Percentiles rank a stretch among this genome's conserved stretches.
phyloP scores from a whole-genome alignment of 805 yeast genomes.

The Phaffomyces thermotolerans region DNA sequence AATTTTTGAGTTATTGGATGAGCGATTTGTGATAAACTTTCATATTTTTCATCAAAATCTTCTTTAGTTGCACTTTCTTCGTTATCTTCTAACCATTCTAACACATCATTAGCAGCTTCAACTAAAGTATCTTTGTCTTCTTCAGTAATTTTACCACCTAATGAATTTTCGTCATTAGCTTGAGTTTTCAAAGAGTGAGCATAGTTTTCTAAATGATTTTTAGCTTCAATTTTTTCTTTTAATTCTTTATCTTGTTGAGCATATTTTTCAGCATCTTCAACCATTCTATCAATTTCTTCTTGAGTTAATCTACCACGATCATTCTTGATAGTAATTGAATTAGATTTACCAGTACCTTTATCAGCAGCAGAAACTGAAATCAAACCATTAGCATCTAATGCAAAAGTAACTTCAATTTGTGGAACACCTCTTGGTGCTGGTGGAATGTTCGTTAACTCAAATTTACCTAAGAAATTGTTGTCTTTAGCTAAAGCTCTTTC shows the following conservation, averaged over 20 bases:
- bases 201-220: slow-evolving; percentile 83
- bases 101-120: slow-evolving; percentile 82
- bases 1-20: slow-evolving; percentile 90
- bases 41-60: slow-evolving; percentile 90
- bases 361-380: slow-evolving; percentile 82
- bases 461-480: slow-evolving; percentile 83
- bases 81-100: slow-evolving; percentile 85
- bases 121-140: slow-evolving; percentile 85
- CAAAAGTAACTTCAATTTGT: slow-evolving; percentile 85
- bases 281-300: slow-evolving; percentile 96
- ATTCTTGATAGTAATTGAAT: slow-evolving; percentile 85
- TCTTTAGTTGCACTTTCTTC: slow-evolving; percentile 82
- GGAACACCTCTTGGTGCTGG: slow-evolving; percentile 92
- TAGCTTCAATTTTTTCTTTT: slow-evolving; percentile 80
- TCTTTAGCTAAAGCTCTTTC: slow-evolving; percentile 93
- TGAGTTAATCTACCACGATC: slow-evolving; percentile 91
- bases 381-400: slow-evolving; percentile 81
- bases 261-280: slow-evolving; percentile 91
- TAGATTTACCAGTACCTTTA: slow-evolving; percentile 90
- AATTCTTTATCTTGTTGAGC: slow-evolving; percentile 86
- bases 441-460: slow-evolving; percentile 80
- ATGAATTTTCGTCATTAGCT: slow-evolving; percentile 44
- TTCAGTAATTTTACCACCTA: slow-evolving; percentile 75
- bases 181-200: slow-evolving; percentile 78
- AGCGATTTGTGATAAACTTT: slow-evolving; percentile 71